Conservation (phyloP, 805 yeast genomes). For the Saturnispora silvae region DNA sequence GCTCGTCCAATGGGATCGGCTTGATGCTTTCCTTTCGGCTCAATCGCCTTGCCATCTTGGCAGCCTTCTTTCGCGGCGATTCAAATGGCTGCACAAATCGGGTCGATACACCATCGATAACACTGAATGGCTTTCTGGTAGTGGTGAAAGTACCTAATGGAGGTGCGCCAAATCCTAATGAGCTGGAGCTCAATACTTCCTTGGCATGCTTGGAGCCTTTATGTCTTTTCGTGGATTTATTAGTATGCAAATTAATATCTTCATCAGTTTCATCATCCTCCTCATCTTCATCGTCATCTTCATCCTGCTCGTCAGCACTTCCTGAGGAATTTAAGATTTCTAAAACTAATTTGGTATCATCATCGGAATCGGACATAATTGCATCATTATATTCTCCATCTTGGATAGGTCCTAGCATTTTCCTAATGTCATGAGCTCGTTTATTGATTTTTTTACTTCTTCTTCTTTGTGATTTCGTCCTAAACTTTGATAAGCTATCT, state of each 20-base stretch:
- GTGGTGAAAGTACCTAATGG: conserved; percentile 83
- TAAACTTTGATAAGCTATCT: conserved; percentile 16
- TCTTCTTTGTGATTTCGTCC: conserved; percentile 2
- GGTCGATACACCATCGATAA: conserved; percentile 89
- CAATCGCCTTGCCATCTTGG: conserved; percentile 18
- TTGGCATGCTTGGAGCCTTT: conserved; percentile 79
- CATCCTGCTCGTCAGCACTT: conserved; percentile 45
- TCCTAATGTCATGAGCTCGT: conserved; percentile 8
- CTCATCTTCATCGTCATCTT: conserved; percentile 35
- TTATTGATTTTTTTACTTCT: conserved; percentile 4
- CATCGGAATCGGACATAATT: conserved; percentile 10
- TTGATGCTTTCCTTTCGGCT: conserved; percentile 14
- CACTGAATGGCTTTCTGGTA: conserved; percentile 74
- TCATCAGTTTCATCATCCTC: conserved; percentile 91
- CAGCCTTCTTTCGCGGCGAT: conserved; percentile 10
- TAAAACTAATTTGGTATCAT: conserved; percentile 10
- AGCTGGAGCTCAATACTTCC: conserved; percentile 81
- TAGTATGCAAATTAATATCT: conserved; percentile 65
- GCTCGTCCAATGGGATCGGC: conserved; percentile 53
- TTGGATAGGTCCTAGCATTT: conserved; percentile 11
- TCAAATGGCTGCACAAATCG: conserved; percentile 53
- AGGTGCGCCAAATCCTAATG: conserved; percentile 83
- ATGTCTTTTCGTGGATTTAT: conserved; percentile 41
- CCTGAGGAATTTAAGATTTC: conserved; percentile 35
- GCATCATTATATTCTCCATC: conserved; percentile 3